phyloP scores from a whole-genome alignment of 176 grass and related monocot genomes.

The Oryza longistaminata region DNA sequence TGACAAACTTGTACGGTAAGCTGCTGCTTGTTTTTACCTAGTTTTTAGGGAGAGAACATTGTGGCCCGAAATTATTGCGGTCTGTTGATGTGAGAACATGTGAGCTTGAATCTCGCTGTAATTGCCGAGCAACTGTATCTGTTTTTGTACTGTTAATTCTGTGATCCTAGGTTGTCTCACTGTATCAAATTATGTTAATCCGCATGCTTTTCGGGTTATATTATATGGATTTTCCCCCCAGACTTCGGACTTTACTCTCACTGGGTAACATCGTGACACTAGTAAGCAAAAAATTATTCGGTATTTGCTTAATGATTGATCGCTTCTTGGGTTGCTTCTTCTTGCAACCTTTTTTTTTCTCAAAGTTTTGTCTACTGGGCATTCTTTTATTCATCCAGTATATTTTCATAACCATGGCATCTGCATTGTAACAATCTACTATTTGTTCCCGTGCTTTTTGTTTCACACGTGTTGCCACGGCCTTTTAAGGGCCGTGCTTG shows the following conservation, averaged over 20 bases:
- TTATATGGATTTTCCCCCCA: not conserved
- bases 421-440: not conserved
- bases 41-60: conserved; percentile 40
- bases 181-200: conserved; percentile 13
- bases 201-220: not conserved
- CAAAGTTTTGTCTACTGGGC: not conserved
- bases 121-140: conserved; percentile 38
- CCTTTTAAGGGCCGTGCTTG: not conserved
- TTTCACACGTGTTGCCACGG: not conserved
- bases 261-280: not conserved
- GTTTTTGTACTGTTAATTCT: conserved; percentile 35
- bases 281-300: not conserved
- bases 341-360: not conserved
- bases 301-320: not conserved
- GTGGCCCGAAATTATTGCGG: conserved; percentile 40
- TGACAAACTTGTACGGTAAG: conserved; percentile 44
- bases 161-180: conserved; percentile 28
- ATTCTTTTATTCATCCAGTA: not conserved
- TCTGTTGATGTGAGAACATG: conserved; percentile 33
- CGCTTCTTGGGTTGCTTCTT: not conserved
- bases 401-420: not conserved
- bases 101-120: conserved; percentile 29
- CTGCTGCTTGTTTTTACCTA: conserved; percentile 39
- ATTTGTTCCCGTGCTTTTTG: not conserved
- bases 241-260: not conserved